Evolutionary conservation across 345 rosid genomes (phyloP).

Genomic region (Corchorus capsularis): DNA sequence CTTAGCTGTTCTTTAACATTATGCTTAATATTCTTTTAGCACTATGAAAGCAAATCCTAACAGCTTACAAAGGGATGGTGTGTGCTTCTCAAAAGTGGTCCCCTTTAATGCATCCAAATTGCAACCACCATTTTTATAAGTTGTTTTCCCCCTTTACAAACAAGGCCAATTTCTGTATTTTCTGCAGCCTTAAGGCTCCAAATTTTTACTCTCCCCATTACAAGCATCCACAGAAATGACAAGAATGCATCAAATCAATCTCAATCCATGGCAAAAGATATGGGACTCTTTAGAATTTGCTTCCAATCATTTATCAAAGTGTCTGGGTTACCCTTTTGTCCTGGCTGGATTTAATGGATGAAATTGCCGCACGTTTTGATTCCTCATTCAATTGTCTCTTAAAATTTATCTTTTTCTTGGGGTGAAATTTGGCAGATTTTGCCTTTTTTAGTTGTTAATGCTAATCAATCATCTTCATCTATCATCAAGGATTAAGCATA

Average conservation of each 20-base stretch:
- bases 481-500: background rate
- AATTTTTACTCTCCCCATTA: background rate
- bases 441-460: slow-evolving; percentile 2
- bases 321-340: slow-evolving; percentile 10
- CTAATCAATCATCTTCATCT: slow-evolving; percentile 4
- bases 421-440: background rate
- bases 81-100: slow-evolving; percentile 28
- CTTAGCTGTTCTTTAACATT: slow-evolving; percentile 40
- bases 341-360: slow-evolving; percentile 17
- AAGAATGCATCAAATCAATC: slow-evolving; percentile 39
- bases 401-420: background rate
- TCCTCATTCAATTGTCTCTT: slow-evolving; percentile 14
- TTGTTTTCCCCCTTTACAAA: slow-evolving; percentile 15
- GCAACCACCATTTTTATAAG: slow-evolving; percentile 25
- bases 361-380: slow-evolving; percentile 26
- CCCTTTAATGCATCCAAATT: slow-evolving; percentile 30
- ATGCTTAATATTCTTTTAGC: slow-evolving; percentile 26
- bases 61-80: slow-evolving; percentile 13
- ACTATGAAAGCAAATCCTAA: slow-evolving; percentile 27
- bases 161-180: slow-evolving; percentile 34
- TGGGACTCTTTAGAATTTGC: slow-evolving; percentile 14
- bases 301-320: slow-evolving; percentile 31
- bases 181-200: slow-evolving; percentile 17
- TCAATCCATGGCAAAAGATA: slow-evolving; percentile 17
- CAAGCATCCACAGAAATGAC: slow-evolving; percentile 21